Percentiles rank a stretch among this genome's conserved stretches.
These are phyloP conservation scores for Casuarina equisetifolia DNA, from an alignment of 306 rosid genomes.

Conservation along the genomic window DNA sequence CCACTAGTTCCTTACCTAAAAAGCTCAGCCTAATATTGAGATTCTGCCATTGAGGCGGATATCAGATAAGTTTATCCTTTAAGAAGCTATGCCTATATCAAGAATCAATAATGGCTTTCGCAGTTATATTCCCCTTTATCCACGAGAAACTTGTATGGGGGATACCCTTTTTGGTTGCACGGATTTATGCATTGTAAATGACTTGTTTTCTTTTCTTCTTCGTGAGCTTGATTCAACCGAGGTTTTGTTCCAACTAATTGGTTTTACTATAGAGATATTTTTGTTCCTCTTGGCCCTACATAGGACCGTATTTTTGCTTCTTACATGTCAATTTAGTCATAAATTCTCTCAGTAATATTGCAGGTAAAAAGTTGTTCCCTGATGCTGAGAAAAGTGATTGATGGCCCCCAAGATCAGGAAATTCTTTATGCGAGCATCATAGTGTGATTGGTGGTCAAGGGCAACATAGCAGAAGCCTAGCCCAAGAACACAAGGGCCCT, in stretches of 20 bases:
- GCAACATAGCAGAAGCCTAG: background rate
- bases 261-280: background rate
- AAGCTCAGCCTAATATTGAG: background rate
- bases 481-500: background rate
- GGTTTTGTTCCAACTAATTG: background rate
- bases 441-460: background rate
- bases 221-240: background rate
- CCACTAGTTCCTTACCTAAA: background rate
- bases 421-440: background rate
- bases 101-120: background rate
- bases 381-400: background rate
- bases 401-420: background rate
- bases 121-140: background rate
- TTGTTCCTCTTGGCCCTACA: background rate
- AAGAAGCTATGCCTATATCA: background rate
- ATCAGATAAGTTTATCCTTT: background rate
- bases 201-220: background rate
- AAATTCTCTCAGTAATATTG: background rate
- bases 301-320: too few relatives aligned
- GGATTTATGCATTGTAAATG: background rate
- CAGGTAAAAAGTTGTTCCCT: conserved; percentile 1
- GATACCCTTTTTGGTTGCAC: background rate
- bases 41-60: background rate
- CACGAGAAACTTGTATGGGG: background rate
- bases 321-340: background rate